Percentiles rank a stretch among this genome's conserved stretches.
Evolutionary conservation across 1,284 basidiomycete genomes (phyloP).

Genomic region (Cystobasidium pallidum): DNA sequence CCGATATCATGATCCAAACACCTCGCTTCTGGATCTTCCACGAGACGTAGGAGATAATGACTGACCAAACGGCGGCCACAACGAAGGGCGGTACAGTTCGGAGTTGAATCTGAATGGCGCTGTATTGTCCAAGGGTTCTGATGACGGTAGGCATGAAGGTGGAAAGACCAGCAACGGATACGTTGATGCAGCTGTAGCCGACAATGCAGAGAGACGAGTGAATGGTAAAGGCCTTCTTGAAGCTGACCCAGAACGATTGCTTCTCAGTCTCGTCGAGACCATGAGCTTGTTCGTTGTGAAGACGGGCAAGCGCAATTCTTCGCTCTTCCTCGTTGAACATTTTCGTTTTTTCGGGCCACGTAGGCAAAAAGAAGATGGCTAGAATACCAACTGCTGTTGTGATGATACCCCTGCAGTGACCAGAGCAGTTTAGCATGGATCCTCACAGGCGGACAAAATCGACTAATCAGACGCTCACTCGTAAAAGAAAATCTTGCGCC

Average conservation of each 20-base stretch:
- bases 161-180: conserved; percentile 39
- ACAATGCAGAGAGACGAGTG: conserved; percentile 35
- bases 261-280: conserved; percentile 30
- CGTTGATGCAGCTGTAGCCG: conserved; percentile 35
- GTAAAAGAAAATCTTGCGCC: conserved; percentile 54
- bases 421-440: neutral
- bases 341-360: conserved; percentile 54
- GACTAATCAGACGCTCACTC: neutral
- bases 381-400: conserved; percentile 54
- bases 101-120: conserved; percentile 38
- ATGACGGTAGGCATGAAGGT: conserved; percentile 51
- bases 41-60: conserved; percentile 39
- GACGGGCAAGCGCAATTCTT: conserved; percentile 47
- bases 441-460: too few species aligned
- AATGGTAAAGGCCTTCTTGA: conserved; percentile 30
- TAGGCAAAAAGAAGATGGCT: conserved; percentile 55
- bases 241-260: conserved; percentile 22
- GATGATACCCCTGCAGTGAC: conserved; percentile 54
- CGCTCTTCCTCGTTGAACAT: conserved; percentile 56
- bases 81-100: conserved; percentile 48
- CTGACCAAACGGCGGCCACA: conserved; percentile 47
- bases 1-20: conserved; percentile 45
- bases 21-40: conserved; percentile 48
- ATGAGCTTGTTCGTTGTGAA: conserved; percentile 30
- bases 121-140: conserved; percentile 45